Percentiles rank a stretch among this genome's conserved stretches.
Conservation (phyloP, 192 early-diverging fungal genomes). For the Rhizophagus clarus region DNA sequence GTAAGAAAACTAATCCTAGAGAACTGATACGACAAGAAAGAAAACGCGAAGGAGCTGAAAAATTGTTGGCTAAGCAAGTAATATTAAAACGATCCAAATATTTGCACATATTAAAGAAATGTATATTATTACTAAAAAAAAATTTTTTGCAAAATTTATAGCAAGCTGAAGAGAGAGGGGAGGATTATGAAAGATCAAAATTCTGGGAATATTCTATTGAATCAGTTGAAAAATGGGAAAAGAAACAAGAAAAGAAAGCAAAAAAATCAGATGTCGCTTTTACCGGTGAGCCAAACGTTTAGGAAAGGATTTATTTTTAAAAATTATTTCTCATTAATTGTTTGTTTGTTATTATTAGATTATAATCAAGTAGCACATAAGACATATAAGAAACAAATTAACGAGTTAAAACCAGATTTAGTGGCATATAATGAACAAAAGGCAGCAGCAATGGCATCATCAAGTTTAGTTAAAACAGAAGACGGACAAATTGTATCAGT, state of each 20-base stretch:
- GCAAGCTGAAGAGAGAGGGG: slow-evolving; percentile 67
- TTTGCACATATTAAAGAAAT: neutral
- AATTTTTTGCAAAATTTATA: slow-evolving; percentile 30
- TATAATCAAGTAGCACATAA: slow-evolving; percentile 83
- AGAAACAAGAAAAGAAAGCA: slow-evolving; percentile 73
- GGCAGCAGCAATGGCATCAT: slow-evolving; percentile 35
- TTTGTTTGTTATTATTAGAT: slow-evolving; percentile 47
- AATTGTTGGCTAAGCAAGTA: slow-evolving; percentile 61
- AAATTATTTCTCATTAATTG: neutral
- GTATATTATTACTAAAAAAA: neutral
- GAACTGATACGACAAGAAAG: slow-evolving; percentile 67
- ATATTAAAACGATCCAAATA: neutral
- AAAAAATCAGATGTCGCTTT: slow-evolving; percentile 75
- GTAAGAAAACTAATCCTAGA: slow-evolving; percentile 65
- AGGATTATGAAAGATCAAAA: slow-evolving; percentile 82
- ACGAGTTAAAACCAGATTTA: slow-evolving; percentile 85
- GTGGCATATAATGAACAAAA: slow-evolving; percentile 72
- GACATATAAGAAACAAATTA: slow-evolving; percentile 82
- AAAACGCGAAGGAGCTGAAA: slow-evolving; percentile 72
- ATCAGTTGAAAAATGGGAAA: slow-evolving; percentile 82
- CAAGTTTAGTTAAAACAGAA: slow-evolving; percentile 38
- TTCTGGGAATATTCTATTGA: slow-evolving; percentile 87
- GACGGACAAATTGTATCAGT: slow-evolving; percentile 42
- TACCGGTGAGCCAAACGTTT: slow-evolving; percentile 55
- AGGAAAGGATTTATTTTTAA: neutral